Percentiles rank a stretch among this genome's conserved stretches.
These are phyloP conservation scores for Kwoniella dejecticola DNA, from an alignment of 768 basidiomycete species.

Conservation along the genomic window DNA sequence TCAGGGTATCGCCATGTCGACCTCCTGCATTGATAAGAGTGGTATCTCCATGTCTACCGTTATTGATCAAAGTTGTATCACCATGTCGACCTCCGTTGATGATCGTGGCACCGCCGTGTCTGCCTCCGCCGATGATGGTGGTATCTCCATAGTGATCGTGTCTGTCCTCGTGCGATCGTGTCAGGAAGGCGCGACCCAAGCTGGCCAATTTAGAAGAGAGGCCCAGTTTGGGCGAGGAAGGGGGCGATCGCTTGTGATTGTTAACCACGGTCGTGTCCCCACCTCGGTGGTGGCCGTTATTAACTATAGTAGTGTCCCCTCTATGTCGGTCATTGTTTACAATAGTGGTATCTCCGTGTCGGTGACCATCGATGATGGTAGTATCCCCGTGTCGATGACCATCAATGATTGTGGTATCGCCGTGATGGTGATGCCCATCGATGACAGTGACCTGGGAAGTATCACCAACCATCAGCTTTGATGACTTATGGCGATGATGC, in stretches of 20 bases:
- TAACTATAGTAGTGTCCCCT: slow-evolving; percentile 9
- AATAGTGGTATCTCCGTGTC: slow-evolving; percentile 8
- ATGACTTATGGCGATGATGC: too few relatives aligned
- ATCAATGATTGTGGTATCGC: too few relatives aligned
- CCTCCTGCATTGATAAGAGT: slow-evolving; percentile 16
- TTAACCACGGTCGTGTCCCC: slow-evolving; percentile 7
- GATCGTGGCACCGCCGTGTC: slow-evolving; percentile 15
- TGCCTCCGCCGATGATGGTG: background rate
- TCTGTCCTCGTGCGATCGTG: slow-evolving; percentile 13
- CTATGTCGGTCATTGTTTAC: slow-evolving; percentile 12
- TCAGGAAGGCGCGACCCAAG: slow-evolving; percentile 27
- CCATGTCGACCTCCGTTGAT: slow-evolving; percentile 8
- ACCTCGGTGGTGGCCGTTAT: slow-evolving; percentile 1
- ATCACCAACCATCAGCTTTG: background rate
- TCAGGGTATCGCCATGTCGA: slow-evolving; percentile 7
- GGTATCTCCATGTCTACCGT: slow-evolving; percentile 6
- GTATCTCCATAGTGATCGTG: slow-evolving; percentile 12
- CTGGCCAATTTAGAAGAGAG: slow-evolving; percentile 15
- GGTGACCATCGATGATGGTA: background rate
- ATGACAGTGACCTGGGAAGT: slow-evolving; percentile 20
- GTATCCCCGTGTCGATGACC: too few relatives aligned
- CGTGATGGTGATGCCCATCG: background rate
- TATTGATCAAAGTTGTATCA: slow-evolving; percentile 6
- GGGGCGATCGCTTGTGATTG: slow-evolving; percentile 17
- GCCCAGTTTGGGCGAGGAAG: slow-evolving; percentile 8